Base-by-base conservation (phyloP, 1,284 basidiomycete species). In the Puccinia horiana region DNA sequence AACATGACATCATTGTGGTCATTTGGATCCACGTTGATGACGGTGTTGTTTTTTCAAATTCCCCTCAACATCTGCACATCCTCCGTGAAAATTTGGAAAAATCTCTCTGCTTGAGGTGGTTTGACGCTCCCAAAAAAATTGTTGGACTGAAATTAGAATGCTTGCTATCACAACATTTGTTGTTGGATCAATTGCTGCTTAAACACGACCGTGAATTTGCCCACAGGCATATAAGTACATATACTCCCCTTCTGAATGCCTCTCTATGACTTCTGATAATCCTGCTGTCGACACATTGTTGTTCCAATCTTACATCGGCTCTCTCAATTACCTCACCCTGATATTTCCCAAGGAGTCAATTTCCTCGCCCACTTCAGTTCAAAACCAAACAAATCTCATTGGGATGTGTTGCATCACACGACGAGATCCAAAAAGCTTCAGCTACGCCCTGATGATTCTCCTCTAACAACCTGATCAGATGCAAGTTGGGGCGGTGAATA, bases 241-340 rank as follows among this genome's bases (percentile, higher is more conserved):
- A n/a, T n/a, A n/a, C n/a, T n/a, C n/a, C n/a, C n/a, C n/a, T n/a
- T n/a, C n/a, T n/a, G n/a, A n/a, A n/a, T n/a, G n/a, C n/a, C n/a
- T n/a, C n/a, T n/a, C n/a, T n/a, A n/a, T n/a, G n/a, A n/a, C n/a
- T n/a, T n/a, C n/a, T n/a, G n/a, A n/a, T n/a, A n/a, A n/a, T n/a
- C n/a, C n/a, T n/a, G n/a, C n/a, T n/a, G n/a, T n/a, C n/a, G n/a
- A n/a, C n/a, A n/a, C n/a, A n/a, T n/a, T n/a, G n/a, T n/a, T n/a
- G n/a, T 76, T 61, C 40, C 74, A 58, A 76, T 76, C 54, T 8
- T 37, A 58, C 18, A 76, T 76, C 56, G 56, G 74, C 11, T 76
- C 29, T 58, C 52, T 76, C 9, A 76, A 76, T 29, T 76, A 76
- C 54, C 5, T 76, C 0, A 54, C 74, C 20, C 74, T 4, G 26